These are phyloP conservation scores for Aspergillus homomorphus DNA, from an alignment of 495 filamentous ascomycete genomes.

Conservation along the genomic window DNA sequence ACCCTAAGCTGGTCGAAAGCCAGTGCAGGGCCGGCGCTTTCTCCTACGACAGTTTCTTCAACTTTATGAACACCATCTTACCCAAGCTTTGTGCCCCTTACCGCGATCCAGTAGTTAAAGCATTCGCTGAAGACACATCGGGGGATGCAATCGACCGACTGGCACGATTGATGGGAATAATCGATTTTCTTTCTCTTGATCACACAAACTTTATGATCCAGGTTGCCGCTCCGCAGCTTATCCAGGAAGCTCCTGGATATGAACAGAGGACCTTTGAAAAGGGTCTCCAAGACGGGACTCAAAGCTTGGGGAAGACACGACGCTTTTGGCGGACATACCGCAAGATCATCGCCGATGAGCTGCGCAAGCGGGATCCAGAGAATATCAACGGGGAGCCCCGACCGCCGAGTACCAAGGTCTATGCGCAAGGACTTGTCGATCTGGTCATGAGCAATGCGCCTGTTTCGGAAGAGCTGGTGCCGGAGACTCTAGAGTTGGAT, in stretches of 20 bases:
- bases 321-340: constrained; percentile 71
- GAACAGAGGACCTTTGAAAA: constrained; percentile 75
- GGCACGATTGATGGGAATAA: constrained; percentile 76
- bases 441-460: constrained; percentile 59
- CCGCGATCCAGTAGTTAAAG: constrained; percentile 79
- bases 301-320: constrained; percentile 57
- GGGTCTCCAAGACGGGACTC: constrained; percentile 60
- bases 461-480: constrained; percentile 57
- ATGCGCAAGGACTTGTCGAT: constrained; percentile 69
- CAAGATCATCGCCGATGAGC: constrained; percentile 66
- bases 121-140: constrained; percentile 67
- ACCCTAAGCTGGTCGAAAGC: constrained; percentile 68
- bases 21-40: constrained; percentile 81
- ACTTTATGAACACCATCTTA: constrained; percentile 82
- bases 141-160: constrained; percentile 82
- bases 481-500: constrained; percentile 86
- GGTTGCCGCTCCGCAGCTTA: constrained; percentile 72
- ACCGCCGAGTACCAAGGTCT: constrained; percentile 58
- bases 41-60: constrained; percentile 91
- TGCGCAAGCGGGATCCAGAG: constrained; percentile 68
- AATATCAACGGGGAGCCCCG: constrained; percentile 50
- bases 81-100: constrained; percentile 92
- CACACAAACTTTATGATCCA: constrained; percentile 92
- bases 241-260: constrained; percentile 76
- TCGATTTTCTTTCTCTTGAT: constrained; percentile 89